A percentile compares a stretch with the other conserved stretches of the same genome.
These are phyloP conservation scores for Fusarium nurragi DNA, from an alignment of 2,329 filamentous ascomycete genomes.

Conservation along the genomic window DNA sequence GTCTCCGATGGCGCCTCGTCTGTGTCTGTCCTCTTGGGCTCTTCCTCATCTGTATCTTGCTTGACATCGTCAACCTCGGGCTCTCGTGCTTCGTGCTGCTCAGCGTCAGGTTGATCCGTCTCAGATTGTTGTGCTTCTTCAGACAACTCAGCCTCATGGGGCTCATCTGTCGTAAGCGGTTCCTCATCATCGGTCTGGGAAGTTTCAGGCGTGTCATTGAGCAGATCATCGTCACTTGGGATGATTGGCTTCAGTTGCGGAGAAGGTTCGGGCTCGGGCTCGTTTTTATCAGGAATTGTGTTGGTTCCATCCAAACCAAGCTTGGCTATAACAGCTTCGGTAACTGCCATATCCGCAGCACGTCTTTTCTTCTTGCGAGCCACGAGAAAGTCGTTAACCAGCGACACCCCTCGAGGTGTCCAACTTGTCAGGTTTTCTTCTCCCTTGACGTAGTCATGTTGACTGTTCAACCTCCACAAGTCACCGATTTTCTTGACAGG, in stretches of 20 bases:
- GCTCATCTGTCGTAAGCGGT: constrained; percentile 9
- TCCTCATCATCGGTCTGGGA: constrained; percentile 54
- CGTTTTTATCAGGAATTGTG: constrained; percentile 46
- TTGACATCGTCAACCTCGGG: background rate
- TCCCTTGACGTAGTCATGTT: constrained; percentile 94
- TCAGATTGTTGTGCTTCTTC: constrained; percentile 25
- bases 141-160: background rate
- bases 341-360: constrained; percentile 81
- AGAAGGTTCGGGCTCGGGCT: constrained; percentile 50
- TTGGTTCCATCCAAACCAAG: constrained; percentile 60
- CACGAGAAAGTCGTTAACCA: constrained; percentile 87
- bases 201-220: constrained; percentile 65
- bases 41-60: background rate
- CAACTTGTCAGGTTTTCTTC: constrained; percentile 87
- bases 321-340: constrained; percentile 71
- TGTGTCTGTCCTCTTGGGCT: background rate
- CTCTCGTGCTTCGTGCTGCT: background rate
- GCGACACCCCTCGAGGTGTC: constrained; percentile 87
- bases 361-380: constrained; percentile 78
- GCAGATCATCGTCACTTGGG: constrained; percentile 64
- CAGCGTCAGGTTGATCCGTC: constrained; percentile 29
- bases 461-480: constrained; percentile 95
- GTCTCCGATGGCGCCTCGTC: constrained; percentile 30
- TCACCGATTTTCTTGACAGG: constrained; percentile 93
- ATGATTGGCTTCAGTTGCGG: constrained; percentile 54